A percentile compares a stretch with the other conserved stretches of the same genome.
phyloP scores from a whole-genome alignment of 2,329 filamentous ascomycete genomes.

The Venturia nashicola region DNA sequence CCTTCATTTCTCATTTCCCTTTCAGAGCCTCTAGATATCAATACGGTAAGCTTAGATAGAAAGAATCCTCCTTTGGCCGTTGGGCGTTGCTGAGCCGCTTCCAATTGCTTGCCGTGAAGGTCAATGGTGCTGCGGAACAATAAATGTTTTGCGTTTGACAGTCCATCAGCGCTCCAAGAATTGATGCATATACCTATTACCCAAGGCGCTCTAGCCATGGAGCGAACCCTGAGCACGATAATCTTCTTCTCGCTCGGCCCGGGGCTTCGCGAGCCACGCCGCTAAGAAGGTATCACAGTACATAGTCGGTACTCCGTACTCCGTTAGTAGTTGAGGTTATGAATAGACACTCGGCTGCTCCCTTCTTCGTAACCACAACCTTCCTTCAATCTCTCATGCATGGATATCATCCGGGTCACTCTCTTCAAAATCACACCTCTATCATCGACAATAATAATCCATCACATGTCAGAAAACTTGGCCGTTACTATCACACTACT shows the following conservation, averaged over 20 bases:
- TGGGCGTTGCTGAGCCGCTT: neutral
- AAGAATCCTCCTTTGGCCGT: neutral
- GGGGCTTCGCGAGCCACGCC: no score
- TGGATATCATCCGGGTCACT: no score
- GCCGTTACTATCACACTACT: neutral
- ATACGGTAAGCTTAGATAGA: neutral
- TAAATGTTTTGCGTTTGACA: no score
- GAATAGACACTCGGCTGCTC: neutral
- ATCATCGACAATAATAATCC: neutral
- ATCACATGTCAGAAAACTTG: neutral
- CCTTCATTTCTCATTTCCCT: neutral
- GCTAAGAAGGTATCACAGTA: no score
- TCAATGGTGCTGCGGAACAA: neutral
- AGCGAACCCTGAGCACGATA: no score
- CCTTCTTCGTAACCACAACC: no score
- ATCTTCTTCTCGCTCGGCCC: no score
- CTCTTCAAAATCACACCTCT: neutral
- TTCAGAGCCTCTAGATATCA: neutral
- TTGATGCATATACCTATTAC: no score
- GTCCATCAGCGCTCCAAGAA: no score
- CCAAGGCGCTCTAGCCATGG: no score
- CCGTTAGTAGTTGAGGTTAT: neutral
- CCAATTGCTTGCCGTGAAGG: neutral
- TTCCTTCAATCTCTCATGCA: no score
- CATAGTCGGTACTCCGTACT: no score